Evolutionary conservation across 257 asterid genomes (phyloP).

Genomic region (Agastache rugosa): DNA sequence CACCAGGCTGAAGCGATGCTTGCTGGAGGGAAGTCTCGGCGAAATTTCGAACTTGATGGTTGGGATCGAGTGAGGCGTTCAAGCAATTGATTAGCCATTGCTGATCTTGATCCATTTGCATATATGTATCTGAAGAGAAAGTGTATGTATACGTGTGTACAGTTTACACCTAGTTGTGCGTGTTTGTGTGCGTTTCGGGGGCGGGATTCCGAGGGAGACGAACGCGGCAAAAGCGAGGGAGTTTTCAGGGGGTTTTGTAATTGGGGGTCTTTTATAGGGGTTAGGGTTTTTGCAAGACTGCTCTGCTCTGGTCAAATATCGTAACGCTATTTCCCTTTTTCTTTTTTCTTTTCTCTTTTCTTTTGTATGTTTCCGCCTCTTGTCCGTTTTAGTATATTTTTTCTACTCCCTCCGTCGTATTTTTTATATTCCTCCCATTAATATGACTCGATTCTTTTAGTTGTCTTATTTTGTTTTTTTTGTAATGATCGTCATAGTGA

Average conservation of each 20-base stretch:
- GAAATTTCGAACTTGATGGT: conserved; percentile 75
- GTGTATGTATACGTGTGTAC: not conserved
- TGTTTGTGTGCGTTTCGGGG: conserved; percentile 13
- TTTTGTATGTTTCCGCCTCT: no score
- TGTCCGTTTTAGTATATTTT: no score
- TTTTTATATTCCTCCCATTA: no score
- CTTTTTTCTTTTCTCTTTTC: not conserved
- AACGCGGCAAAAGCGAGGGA: conserved; percentile 61
- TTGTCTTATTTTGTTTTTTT: no score
- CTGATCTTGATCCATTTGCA: conserved; percentile 70
- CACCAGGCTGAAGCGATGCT: conserved; percentile 91
- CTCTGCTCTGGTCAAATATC: conserved; percentile 27
- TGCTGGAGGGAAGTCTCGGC: conserved; percentile 93
- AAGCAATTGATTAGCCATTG: conserved; percentile 87
- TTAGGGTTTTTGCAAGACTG: conserved; percentile 47
- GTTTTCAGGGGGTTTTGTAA: conserved; percentile 46
- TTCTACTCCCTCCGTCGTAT: no score
- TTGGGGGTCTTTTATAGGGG: conserved; percentile 47
- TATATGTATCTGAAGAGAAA: not conserved
- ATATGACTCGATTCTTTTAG: no score
- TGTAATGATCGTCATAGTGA: no score
- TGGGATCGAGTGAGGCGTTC: conserved; percentile 88
- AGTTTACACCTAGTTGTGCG: not conserved
- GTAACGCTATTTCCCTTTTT: not conserved
- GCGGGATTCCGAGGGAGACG: conserved; percentile 13